A percentile compares a stretch with the other conserved stretches of the same genome.
Conservation (phyloP, 2,329 filamentous ascomycete species). For the Colletotrichum incanum region DNA sequence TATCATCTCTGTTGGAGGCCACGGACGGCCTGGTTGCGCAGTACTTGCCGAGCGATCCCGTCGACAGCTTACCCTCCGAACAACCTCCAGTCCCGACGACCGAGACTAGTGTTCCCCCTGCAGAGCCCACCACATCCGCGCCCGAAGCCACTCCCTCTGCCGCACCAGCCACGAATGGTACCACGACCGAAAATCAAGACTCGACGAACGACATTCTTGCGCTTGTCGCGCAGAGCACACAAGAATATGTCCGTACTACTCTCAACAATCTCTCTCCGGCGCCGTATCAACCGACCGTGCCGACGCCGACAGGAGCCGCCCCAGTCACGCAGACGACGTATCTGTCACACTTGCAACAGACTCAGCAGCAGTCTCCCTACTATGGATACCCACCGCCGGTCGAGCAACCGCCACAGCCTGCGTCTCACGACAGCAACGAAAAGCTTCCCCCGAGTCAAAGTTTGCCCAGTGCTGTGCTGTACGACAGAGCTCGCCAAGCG, state of each 20-base stretch:
- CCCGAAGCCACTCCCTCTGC: conserved; percentile 26
- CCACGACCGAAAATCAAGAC: conserved; percentile 52
- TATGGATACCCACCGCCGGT: conserved; percentile 44
- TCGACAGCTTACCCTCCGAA: conserved; percentile 40
- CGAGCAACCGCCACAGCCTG: conserved; percentile 46
- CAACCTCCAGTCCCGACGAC: conserved; percentile 40
- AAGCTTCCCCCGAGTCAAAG: conserved; percentile 70
- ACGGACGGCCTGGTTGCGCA: conserved; percentile 59
- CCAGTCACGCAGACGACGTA: conserved; percentile 56
- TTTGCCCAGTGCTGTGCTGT: conserved; percentile 68
- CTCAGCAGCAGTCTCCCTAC: conserved; percentile 45
- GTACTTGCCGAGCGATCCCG: conserved; percentile 54
- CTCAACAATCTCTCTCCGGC: conserved; percentile 60
- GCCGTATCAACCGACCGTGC: conserved; percentile 60
- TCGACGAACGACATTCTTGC: conserved; percentile 62
- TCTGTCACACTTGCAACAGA: conserved; percentile 57
- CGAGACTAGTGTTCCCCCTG: conserved; percentile 36
- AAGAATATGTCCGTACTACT: conserved; percentile 62
- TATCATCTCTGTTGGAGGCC: conserved; percentile 61
- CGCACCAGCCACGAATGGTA: conserved; percentile 46
- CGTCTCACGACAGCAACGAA: conserved; percentile 53
- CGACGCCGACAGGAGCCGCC: conserved; percentile 51
- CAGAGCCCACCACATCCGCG: conserved; percentile 26
- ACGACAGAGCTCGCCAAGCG: conserved; percentile 72
- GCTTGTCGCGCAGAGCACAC: conserved; percentile 61